phyloP scores from a whole-genome alignment of 345 rosid genomes.

The Hibiscus tridactylites region DNA sequence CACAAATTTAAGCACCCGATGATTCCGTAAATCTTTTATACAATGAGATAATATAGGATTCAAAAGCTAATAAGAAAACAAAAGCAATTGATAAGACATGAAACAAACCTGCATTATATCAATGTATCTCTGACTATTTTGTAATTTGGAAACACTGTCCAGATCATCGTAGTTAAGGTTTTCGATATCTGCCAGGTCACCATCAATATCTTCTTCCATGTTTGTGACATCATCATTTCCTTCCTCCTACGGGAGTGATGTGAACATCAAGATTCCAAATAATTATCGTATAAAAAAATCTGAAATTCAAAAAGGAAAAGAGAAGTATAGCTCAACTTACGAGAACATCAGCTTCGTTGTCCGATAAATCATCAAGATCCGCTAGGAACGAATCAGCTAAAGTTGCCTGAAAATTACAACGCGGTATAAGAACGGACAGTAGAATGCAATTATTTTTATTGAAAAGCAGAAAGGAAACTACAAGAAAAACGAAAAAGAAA shows the following conservation, averaged over 20 bases:
- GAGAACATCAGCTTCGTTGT: slow-evolving; percentile 61
- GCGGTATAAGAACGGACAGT: not conserved
- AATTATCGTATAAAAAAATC: slow-evolving; percentile 2
- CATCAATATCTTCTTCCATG: slow-evolving; percentile 77
- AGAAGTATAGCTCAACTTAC: slow-evolving; percentile 27
- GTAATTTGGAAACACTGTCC: slow-evolving; percentile 77
- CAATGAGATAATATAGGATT: not conserved
- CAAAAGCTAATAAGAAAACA: not conserved
- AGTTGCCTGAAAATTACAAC: slow-evolving; percentile 48
- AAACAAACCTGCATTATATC: slow-evolving; percentile 72
- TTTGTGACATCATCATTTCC: slow-evolving; percentile 41
- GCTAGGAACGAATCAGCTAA: slow-evolving; percentile 92
- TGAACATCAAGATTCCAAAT: not conserved
- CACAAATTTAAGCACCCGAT: not conserved
- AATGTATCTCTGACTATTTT: slow-evolving; percentile 65
- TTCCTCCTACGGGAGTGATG: slow-evolving; percentile 43
- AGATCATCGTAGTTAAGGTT: slow-evolving; percentile 79
- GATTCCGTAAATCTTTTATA: not conserved
- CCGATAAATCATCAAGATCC: slow-evolving; percentile 92
- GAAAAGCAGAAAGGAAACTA: not conserved
- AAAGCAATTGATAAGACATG: not conserved
- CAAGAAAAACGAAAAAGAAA: not conserved
- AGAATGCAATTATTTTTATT: not conserved
- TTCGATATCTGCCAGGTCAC: slow-evolving; percentile 70
- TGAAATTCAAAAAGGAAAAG: not conserved